Evolutionary conservation across 1,284 basidiomycete genomes (phyloP).

Genomic region (Ganoderma boninense): DNA sequence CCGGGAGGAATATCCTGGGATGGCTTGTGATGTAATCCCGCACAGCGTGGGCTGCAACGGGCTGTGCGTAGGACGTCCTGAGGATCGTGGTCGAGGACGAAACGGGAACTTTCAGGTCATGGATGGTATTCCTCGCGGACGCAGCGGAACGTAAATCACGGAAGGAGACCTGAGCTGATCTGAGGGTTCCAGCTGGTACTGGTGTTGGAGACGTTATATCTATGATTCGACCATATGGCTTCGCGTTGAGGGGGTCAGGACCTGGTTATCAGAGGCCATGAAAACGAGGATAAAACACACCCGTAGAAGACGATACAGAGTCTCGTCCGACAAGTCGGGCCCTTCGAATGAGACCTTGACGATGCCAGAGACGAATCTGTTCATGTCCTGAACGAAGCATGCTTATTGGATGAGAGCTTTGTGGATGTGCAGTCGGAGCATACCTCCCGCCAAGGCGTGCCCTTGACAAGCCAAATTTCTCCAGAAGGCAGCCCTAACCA

Average conservation of each 20-base stretch:
- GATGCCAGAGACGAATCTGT: conserved; percentile 78
- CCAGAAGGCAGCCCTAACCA: conserved; percentile 67
- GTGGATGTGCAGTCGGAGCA: conserved; percentile 29
- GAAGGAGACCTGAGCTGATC: conserved; percentile 73
- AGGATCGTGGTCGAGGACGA: conserved; percentile 59
- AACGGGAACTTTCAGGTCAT: conserved; percentile 66
- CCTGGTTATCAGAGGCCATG: not conserved
- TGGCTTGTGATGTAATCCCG: conserved; percentile 88
- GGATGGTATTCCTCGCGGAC: conserved; percentile 86
- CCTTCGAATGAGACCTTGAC: conserved; percentile 88
- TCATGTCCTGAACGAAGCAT: conserved; percentile 73
- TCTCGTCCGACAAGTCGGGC: conserved; percentile 83
- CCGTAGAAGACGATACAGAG: conserved; percentile 74
- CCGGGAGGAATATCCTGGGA: conserved; percentile 87
- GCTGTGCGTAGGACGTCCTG: conserved; percentile 74
- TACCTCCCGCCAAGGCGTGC: conserved; percentile 87
- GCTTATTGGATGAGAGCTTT: not conserved
- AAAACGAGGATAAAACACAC: conserved; percentile 49
- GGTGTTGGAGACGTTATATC: conserved; percentile 72
- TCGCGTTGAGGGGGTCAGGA: conserved; percentile 10
- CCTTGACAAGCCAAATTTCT: conserved; percentile 82
- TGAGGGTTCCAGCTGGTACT: conserved; percentile 72
- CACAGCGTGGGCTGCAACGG: conserved; percentile 81
- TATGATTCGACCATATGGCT: conserved; percentile 87
- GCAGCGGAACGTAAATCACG: conserved; percentile 74